Conservation (phyloP, 257 asterid species). For the Ligustrum vulgare region DNA sequence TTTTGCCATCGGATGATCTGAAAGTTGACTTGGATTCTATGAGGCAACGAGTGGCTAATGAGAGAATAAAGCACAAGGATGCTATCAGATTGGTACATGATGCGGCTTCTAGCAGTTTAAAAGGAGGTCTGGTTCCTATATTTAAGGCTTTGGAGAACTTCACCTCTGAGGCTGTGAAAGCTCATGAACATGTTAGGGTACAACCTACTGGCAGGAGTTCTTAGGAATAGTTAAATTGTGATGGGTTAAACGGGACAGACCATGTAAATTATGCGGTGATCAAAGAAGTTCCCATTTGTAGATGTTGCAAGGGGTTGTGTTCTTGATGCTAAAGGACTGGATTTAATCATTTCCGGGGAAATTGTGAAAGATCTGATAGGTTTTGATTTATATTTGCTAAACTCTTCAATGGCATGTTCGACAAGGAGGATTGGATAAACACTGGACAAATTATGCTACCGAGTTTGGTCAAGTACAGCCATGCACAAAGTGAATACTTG, state of each 20-base stretch:
- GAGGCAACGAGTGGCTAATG: constrained; percentile 62
- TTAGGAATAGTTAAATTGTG: constrained; percentile 2
- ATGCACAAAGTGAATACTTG: neutral
- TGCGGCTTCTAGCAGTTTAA: constrained; percentile 88
- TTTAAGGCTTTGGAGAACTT: constrained; percentile 90
- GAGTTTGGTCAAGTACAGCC: neutral
- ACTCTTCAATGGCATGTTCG: neutral
- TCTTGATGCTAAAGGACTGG: neutral
- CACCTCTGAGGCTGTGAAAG: constrained; percentile 69
- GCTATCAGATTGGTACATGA: constrained; percentile 76
- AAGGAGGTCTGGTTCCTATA: constrained; percentile 85
- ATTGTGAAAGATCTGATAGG: neutral
- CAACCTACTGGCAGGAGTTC: constrained; percentile 31
- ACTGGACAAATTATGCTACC: neutral
- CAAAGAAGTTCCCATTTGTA: neutral
- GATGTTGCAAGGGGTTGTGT: neutral
- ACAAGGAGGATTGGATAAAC: neutral
- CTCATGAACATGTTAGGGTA: constrained; percentile 78
- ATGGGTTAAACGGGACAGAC: neutral
- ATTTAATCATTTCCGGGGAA: constrained; percentile 1
- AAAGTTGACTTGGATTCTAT: constrained; percentile 83
- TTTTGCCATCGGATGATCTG: constrained; percentile 62
- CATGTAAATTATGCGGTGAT: constrained; percentile 21
- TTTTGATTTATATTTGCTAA: neutral
- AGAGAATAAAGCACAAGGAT: constrained; percentile 79